Evolutionary conservation across 2,329 filamentous ascomycete species (phyloP).

Genomic region (Raffaelea arxii): DNA sequence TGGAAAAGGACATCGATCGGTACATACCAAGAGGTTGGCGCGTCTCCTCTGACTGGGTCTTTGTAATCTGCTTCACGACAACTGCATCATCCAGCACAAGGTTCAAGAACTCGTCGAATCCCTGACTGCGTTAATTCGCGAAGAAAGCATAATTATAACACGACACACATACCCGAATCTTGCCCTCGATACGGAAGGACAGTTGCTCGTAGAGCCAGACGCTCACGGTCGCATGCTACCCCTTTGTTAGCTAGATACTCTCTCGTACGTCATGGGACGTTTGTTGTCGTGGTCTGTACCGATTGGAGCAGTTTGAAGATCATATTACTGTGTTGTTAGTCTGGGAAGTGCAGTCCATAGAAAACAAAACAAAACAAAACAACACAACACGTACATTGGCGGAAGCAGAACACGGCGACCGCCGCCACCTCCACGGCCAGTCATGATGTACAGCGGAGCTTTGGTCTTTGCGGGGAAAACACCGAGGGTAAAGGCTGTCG

Average conservation of each 20-base stretch:
- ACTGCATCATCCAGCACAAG: slow-evolving; percentile 84
- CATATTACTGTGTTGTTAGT: slow-evolving; percentile 52
- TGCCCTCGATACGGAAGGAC: slow-evolving; percentile 87
- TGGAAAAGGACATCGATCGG: not conserved
- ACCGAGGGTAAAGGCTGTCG: not conserved
- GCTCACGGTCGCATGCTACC: slow-evolving; percentile 68
- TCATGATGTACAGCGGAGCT: no score
- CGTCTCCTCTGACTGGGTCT: slow-evolving; percentile 65
- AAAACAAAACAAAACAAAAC: not conserved
- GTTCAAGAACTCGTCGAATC: slow-evolving; percentile 99
- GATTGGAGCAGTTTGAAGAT: slow-evolving; percentile 85
- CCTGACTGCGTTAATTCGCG: no score
- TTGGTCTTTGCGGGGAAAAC: slow-evolving; percentile 13
- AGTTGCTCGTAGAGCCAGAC: slow-evolving; percentile 98
- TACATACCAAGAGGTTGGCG: slow-evolving; percentile 66
- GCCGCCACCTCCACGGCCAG: slow-evolving; percentile 49
- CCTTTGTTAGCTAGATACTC: no score
- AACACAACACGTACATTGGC: slow-evolving; percentile 31
- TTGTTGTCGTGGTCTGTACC: slow-evolving; percentile 4
- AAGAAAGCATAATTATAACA: no score
- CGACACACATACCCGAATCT: slow-evolving; percentile 63
- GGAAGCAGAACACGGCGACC: slow-evolving; percentile 51
- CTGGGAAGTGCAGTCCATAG: no score
- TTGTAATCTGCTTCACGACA: slow-evolving; percentile 78
- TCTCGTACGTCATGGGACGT: no score